Evolutionary conservation across 352 stramenopile species (phyloP), one percentile per base, ranked within the genome.

Genomic region (Phytophthora citricola): DNA sequence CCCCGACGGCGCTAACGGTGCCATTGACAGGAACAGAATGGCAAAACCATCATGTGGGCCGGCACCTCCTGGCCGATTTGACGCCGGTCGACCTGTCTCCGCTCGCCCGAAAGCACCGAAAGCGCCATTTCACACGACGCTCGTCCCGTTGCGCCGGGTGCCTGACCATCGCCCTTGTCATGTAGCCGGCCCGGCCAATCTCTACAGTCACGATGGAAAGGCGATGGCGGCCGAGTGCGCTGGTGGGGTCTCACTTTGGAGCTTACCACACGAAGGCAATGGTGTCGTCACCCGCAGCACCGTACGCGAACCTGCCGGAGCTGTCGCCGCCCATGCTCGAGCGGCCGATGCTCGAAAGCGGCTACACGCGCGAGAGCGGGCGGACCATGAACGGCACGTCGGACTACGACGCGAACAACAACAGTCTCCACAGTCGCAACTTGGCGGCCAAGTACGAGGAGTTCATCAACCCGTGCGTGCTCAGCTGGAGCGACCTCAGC

Each of bases 321-420:
- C 12, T 65, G 31, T 71, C 67, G 10, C 62, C 67, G 22, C 61
- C 67, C 15, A 67, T 75, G 22, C 67, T 75, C 8, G 66, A 75
- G n/a, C 31, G 38, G 1, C 48, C 61, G 14, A 52, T 63, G 17
- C 61, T 52, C 3, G 53, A 68, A 12, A 75, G 67, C 46, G 51
- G 51, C 44, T 75, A 75, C 56, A 66, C 40, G 14, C 61, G 44
- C 22, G 67, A 75, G 32, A 75, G 61, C 22, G 56, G 56, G 32
- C 55, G 41, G 22, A 67, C 49, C 31, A 31, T 44, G n/a, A 67
- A 64, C 15, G 54, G 17, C 36, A 68, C 39, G 50, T 70, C 60
- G 43, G 66, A 70, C 49, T 60, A 71, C 46, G 52, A 47, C 22
- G 63, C 56, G 4, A 10, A 1, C n/a, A 43, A 31, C 40, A 60